These are phyloP conservation scores for Albophoma yamanashiensis DNA, from an alignment of 2,329 filamentous ascomycete species.

Conservation along the genomic window DNA sequence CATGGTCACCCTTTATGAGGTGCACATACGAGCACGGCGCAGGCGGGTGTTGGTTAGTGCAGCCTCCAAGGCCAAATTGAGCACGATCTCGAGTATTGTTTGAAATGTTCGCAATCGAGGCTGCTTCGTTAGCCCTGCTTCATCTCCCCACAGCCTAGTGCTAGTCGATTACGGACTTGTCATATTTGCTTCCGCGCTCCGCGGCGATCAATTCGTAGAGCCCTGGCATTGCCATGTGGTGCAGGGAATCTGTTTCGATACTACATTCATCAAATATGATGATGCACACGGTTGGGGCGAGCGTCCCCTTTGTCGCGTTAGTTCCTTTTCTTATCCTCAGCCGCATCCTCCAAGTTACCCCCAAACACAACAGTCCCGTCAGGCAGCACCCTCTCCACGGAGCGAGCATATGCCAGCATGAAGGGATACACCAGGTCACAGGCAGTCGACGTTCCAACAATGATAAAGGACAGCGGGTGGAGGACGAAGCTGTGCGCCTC, in stretches of 20 bases:
- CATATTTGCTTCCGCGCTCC: neutral
- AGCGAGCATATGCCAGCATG: constrained; percentile 26
- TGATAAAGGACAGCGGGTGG: constrained; percentile 29
- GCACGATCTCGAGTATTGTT: neutral
- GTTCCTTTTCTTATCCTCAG: constrained; percentile 11
- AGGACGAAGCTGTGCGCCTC: constrained; percentile 37
- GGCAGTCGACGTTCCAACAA: constrained; percentile 26
- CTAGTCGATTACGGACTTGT: neutral
- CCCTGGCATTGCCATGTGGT: neutral
- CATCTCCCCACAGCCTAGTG: neutral
- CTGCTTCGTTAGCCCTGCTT: too few species aligned
- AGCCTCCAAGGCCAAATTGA: neutral
- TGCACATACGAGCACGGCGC: neutral
- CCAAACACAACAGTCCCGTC: constrained; percentile 24
- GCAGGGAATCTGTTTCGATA: neutral
- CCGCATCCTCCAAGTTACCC: neutral
- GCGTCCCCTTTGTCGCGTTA: neutral
- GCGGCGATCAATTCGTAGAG: neutral
- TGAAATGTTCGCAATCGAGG: neutral
- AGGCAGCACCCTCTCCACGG: constrained; percentile 24
- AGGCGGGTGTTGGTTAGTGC: neutral
- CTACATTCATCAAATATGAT: neutral
- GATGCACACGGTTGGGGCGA: neutral
- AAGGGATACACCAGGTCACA: constrained; percentile 36
- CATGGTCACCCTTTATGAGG: neutral